Evolutionary conservation across 768 basidiomycete species (phyloP), one percentile per base, ranked within the genome.

Genomic region (Podaxis sp.): DNA sequence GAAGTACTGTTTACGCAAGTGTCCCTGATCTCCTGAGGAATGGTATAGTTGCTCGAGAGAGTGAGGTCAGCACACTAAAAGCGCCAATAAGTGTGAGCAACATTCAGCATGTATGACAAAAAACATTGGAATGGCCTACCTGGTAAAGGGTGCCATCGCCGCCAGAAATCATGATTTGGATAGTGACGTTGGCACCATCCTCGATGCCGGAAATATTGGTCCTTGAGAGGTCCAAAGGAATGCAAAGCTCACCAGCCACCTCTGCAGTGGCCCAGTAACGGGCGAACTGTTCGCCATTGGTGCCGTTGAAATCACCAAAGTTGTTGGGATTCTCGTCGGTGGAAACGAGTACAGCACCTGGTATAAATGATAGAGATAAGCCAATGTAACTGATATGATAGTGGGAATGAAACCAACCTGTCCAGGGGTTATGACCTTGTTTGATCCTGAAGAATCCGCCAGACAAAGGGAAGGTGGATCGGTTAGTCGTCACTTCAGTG

Each of bases 381-480:
- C 10, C 37, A 20, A 2, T 28, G 15, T 54, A 28, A 30, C 26
- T n/a, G 26, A 53, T 6, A 13, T 8, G 33, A 33, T 2, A 40
- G 17, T 15, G 64, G 52, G 46, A 20, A 54, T 62, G 51, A 54
- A 51, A 72, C 78, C 24, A 67, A 88, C 87, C 76, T 22, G 77
- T 81, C 76, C 82, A 89, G 13, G 64, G 67, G 0, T 81, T 73
- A 70, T 92, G 89, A 56, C 84, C 82, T 54, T 84, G 82, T 68
- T 78, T 80, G 53, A 89, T 76, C 46, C 78, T 77, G 70, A 92
- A 80, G 69, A 88, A 76, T 10, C 85, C 88, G 40, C 77, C 79
- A 48, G 73, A 82, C 11, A 93, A 73, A 7, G 93, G 90, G 77
- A 91, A 95, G 3, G 77, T 74, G 22, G 81, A 86, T 52, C 93